phyloP scores from a whole-genome alignment of 148 eudicot genomes.

The Rhododendron mucronatum region DNA sequence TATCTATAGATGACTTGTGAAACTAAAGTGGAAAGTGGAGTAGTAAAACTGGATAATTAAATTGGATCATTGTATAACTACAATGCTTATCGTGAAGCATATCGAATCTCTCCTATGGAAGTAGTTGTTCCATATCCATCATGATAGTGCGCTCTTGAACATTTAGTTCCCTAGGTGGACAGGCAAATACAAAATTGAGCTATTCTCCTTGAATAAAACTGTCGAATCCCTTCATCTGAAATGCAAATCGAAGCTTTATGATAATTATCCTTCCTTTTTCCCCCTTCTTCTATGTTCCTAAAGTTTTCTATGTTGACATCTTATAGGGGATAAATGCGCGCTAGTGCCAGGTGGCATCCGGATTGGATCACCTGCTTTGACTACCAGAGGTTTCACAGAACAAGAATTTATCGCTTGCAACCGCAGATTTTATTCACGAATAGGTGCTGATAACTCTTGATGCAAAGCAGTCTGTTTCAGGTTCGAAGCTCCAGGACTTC shows the following conservation, averaged over 20 bases:
- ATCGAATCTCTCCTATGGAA: no score
- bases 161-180: no score
- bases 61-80: no score
- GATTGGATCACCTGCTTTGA: conserved; percentile 88
- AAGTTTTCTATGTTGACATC: conserved; percentile 32
- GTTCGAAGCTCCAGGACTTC: conserved; percentile 72
- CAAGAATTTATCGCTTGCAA: conserved; percentile 57
- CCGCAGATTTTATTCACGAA: conserved; percentile 71
- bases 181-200: conserved; percentile 51
- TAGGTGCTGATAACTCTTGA: conserved; percentile 66
- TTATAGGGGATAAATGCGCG: conserved; percentile 83
- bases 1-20: conserved; percentile 29
- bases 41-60: no score
- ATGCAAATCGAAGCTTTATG: conserved; percentile 24
- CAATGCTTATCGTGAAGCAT: no score
- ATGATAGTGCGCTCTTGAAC: no score
- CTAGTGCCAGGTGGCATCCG: conserved; percentile 82
- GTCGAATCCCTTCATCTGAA: conserved; percentile 68
- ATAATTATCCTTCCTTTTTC: background rate
- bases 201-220: conserved; percentile 74
- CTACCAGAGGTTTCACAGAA: conserved; percentile 74
- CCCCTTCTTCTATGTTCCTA: conserved; percentile 16
- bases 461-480: conserved; percentile 46
- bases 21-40: no score
- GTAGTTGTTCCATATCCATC: no score